These are phyloP conservation scores for Hypsizygus ulmarius DNA, from an alignment of 1,284 basidiomycete species.

Conservation along the genomic window DNA sequence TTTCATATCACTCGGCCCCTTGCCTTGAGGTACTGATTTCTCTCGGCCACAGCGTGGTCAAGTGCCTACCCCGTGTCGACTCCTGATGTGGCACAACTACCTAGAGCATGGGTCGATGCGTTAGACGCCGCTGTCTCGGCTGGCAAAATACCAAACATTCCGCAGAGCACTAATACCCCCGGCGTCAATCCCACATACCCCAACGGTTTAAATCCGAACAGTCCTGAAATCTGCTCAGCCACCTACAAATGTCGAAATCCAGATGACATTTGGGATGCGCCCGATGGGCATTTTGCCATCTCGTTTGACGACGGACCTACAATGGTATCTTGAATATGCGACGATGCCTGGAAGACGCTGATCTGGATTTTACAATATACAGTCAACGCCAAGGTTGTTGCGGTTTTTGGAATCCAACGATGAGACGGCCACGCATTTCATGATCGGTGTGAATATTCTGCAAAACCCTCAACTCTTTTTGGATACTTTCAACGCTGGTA, in stretches of 20 bases:
- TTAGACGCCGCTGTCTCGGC: conserved; percentile 60
- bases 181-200: conserved; percentile 56
- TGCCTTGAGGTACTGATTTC: not conserved
- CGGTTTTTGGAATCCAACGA: conserved; percentile 61
- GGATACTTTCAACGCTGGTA: conserved; percentile 47
- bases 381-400: conserved; percentile 34
- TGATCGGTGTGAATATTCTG: conserved; percentile 77
- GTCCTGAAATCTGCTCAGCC: conserved; percentile 59
- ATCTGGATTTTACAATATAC: conserved; percentile 3
- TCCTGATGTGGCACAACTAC: conserved; percentile 47
- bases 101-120: conserved; percentile 66
- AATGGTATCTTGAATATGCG: conserved; percentile 33
- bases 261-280: conserved; percentile 71
- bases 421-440: conserved; percentile 72
- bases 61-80: conserved; percentile 46
- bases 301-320: conserved; percentile 83
- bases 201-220: conserved; percentile 47
- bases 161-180: conserved; percentile 41
- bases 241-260: conserved; percentile 60
- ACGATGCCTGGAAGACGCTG: not conserved
- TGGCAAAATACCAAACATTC: conserved; percentile 72
- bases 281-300: conserved; percentile 53
- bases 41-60: conserved; percentile 50
- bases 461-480: conserved; percentile 53
- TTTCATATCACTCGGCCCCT: conserved; percentile 2